Conservation (phyloP, 352 stramenopile species). For the Aphanomyces euteiches region DNA sequence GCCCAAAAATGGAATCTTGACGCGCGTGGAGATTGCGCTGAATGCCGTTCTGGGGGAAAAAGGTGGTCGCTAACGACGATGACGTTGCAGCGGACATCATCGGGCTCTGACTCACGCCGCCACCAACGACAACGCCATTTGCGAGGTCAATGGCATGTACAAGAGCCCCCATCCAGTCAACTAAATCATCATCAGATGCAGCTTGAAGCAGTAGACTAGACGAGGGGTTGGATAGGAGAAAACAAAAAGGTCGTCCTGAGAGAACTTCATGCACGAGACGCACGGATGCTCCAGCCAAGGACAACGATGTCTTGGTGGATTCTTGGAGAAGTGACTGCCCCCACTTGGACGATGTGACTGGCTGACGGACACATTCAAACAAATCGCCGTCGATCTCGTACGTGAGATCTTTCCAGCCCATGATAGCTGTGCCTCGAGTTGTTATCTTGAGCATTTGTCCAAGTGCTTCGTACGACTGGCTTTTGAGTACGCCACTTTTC, state of each 20-base stretch:
- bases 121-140: slow-evolving; percentile 49
- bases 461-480: slow-evolving; percentile 24
- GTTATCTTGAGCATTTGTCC: slow-evolving; percentile 28
- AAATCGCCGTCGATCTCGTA: slow-evolving; percentile 26
- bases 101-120: not conserved
- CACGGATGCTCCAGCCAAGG: slow-evolving; percentile 6
- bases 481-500: slow-evolving; percentile 8
- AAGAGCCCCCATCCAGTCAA: slow-evolving; percentile 58
- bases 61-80: slow-evolving; percentile 24
- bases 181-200: slow-evolving; percentile 42
- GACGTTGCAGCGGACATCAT: slow-evolving; percentile 20
- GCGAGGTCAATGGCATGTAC: slow-evolving; percentile 67
- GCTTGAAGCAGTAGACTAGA: slow-evolving; percentile 70
- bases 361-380: slow-evolving; percentile 11
- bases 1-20: slow-evolving; percentile 7
- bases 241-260: slow-evolving; percentile 58
- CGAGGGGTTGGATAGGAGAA: slow-evolving; percentile 55
- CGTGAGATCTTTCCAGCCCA: slow-evolving; percentile 23
- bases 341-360: not conserved
- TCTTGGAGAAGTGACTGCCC: not conserved
- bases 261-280: slow-evolving; percentile 37
- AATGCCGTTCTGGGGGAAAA: slow-evolving; percentile 39
- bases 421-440: slow-evolving; percentile 22
- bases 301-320: slow-evolving; percentile 16
- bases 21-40: not conserved